Percentiles rank a stretch among this genome's conserved stretches.
Evolutionary conservation across 179 eudicot genomes (phyloP).

Genomic region (Vitellaria paradoxa): DNA sequence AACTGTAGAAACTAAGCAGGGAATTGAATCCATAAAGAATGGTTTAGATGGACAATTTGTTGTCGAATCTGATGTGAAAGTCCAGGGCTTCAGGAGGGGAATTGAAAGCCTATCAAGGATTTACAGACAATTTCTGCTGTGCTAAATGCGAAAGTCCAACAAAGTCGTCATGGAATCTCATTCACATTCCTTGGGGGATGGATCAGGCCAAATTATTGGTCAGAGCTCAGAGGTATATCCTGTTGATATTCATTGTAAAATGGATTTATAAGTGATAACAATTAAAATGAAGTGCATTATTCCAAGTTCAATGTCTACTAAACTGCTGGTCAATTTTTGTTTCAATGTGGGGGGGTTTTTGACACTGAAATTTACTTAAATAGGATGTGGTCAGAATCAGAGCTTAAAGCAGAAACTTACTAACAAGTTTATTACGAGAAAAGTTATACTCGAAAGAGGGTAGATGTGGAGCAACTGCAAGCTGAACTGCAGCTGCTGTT

Average conservation of each 20-base stretch:
- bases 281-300: neutral
- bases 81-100: slow-evolving; percentile 76
- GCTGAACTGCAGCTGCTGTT: slow-evolving; percentile 80
- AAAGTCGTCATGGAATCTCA: slow-evolving; percentile 30
- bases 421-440: slow-evolving; percentile 73
- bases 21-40: slow-evolving; percentile 22
- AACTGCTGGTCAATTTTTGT: neutral
- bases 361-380: slow-evolving; percentile 3
- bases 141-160: slow-evolving; percentile 44
- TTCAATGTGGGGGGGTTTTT: neutral
- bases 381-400: slow-evolving; percentile 52
- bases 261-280: neutral
- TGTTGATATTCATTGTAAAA: neutral
- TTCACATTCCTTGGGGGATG: slow-evolving; percentile 22
- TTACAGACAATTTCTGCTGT: slow-evolving; percentile 46
- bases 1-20: slow-evolving; percentile 34
- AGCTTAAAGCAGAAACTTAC: slow-evolving; percentile 74
- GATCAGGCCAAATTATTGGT: slow-evolving; percentile 19
- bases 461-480: slow-evolving; percentile 76
- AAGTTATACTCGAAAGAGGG: slow-evolving; percentile 63
- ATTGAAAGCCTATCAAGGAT: slow-evolving; percentile 50
- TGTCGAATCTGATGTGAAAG: slow-evolving; percentile 69
- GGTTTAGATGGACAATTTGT: slow-evolving; percentile 56
- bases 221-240: slow-evolving; percentile 48
- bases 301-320: neutral